A percentile compares a stretch with the other conserved stretches of the same genome.
phyloP scores from a whole-genome alignment of 352 stramenopile genomes.

The Vaucheria bursata region DNA sequence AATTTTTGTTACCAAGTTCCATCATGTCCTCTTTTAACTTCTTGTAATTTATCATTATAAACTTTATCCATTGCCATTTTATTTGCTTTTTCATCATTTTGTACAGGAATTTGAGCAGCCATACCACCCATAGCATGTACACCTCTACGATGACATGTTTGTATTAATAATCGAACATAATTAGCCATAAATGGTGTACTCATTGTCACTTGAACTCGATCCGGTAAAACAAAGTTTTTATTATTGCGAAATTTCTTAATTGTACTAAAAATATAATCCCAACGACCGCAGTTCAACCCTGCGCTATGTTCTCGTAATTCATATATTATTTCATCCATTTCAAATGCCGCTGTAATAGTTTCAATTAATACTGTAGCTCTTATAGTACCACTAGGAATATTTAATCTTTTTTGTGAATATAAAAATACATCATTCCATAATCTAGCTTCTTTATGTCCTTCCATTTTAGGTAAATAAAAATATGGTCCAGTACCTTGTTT shows the following conservation, averaged over 20 bases:
- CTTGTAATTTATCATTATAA: conserved; percentile 50
- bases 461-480: conserved; percentile 91
- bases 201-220: conserved; percentile 82
- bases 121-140: conserved; percentile 92
- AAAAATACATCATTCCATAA: conserved; percentile 95
- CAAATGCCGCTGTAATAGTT: conserved; percentile 88
- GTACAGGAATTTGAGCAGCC: conserved; percentile 83
- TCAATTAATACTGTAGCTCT: conserved; percentile 82
- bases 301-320: conserved; percentile 85
- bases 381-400: neutral
- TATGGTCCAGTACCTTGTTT: conserved; percentile 66
- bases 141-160: conserved; percentile 74
- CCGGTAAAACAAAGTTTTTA: conserved; percentile 62
- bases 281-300: conserved; percentile 88
- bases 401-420: conserved; percentile 59
- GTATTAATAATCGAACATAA: conserved; percentile 85
- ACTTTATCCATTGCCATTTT: conserved; percentile 35
- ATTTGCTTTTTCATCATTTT: conserved; percentile 33
- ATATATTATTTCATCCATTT: conserved; percentile 94
- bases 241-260: conserved; percentile 79
- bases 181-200: conserved; percentile 82
- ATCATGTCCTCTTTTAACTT: conserved; percentile 79
- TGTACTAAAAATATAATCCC: conserved; percentile 95
- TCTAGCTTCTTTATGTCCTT: conserved; percentile 83
- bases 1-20: too few relatives aligned